Base-by-base conservation (phyloP, 2,329 filamentous ascomycete species). In the Venturia nashicola region DNA sequence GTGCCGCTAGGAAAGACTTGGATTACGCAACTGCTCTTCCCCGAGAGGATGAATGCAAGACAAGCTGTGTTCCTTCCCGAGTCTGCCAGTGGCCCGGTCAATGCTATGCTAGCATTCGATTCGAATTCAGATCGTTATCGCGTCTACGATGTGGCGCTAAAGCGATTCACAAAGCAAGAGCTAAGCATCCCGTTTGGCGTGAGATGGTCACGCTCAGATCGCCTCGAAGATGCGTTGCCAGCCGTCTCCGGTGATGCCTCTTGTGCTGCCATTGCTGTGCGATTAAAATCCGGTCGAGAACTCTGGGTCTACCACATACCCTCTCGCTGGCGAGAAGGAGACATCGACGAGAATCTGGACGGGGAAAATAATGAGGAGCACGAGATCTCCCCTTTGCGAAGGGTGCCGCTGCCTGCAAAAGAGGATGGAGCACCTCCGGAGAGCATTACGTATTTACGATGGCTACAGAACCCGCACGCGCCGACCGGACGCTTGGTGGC, bases 1-100 rank as follows among this genome's bases (percentile, higher is more conserved):
- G 71, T 74, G 8, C 71, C 73, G 4, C 66, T 72, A 2, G 73
- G 72, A 11, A 73, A 75, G 36, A 66, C 69, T 2, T 72, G 75
- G 75, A 76, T 74, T 0, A 71, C 71, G 32, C 72, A 72, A 39
- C 72, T 76, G 36, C 71, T 76, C n/a, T 76, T 76, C 55, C 75
- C 75, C 1, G 74, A 76, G 65, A 74, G 71, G 14, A 69, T 73
- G 18, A 70, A 69, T 43, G 74, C 74, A 32, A 69, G 73, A 16
- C 75, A 76, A 64, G 74, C 74, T 2, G 73, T 73, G 14, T 66
- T 76, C 0, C 69, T 76, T 43, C 75, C 74, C 20, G 74, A 76
- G 64, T 69, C 72, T 0, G 71, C 72, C 27, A 74, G 72, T 0
- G 73, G 73, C 0, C 73, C 74, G 1, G 71, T 75, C 65, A 76